Conservation (phyloP, 352 stramenopile species). For the Globisporangium rhizosaccharum region DNA sequence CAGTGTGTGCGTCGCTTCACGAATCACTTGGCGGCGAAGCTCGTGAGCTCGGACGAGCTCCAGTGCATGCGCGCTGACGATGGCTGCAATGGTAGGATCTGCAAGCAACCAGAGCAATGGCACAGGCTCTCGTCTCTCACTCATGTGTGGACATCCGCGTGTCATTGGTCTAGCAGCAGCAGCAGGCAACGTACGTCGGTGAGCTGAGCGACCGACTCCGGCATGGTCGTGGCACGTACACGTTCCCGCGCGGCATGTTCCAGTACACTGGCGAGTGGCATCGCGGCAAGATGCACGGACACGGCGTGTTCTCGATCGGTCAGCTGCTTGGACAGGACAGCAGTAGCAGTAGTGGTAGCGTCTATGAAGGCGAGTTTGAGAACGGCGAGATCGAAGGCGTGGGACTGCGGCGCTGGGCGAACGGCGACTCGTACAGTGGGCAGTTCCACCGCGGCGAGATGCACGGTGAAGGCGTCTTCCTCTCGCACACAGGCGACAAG, state of each 20-base stretch:
- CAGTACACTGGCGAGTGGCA: conserved; percentile 67
- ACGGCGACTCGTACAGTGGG: conserved; percentile 56
- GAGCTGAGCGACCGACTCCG: conserved; percentile 34
- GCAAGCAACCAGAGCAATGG: no score
- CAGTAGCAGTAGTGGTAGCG: conserved; percentile 12
- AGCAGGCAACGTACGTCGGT: conserved; percentile 28
- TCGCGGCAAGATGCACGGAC: conserved; percentile 52
- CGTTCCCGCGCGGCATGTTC: conserved; percentile 39
- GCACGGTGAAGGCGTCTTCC: conserved; percentile 43
- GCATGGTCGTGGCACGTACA: conserved; percentile 38
- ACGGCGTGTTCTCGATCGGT: conserved; percentile 31
- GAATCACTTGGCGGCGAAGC: background rate
- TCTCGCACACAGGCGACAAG: conserved; percentile 31
- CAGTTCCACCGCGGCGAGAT: conserved; percentile 47
- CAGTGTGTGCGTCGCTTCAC: background rate
- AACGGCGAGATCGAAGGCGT: conserved; percentile 58
- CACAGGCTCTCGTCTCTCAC: no score
- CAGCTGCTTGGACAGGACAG: background rate
- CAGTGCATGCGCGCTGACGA: no score
- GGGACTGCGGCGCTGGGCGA: conserved; percentile 42
- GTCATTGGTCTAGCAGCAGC: no score
- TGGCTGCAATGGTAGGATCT: no score
- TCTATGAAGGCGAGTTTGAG: conserved; percentile 52
- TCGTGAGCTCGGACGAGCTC: no score
- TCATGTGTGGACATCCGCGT: no score